phyloP scores from a whole-genome alignment of 768 basidiomycete species.

The Gyrodon lividus region DNA sequence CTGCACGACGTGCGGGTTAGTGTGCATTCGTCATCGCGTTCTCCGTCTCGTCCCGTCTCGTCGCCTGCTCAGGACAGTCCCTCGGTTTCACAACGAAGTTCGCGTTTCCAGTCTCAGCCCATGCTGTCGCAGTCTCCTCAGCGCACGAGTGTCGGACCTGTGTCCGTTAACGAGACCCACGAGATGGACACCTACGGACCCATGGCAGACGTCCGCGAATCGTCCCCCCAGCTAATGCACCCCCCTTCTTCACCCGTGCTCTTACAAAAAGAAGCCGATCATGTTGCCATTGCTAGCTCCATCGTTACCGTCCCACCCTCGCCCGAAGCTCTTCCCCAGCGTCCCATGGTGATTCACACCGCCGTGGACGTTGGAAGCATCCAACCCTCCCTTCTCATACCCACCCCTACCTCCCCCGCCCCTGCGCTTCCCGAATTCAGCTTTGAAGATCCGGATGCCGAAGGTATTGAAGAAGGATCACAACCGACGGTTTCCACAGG shows the following conservation, averaged over 20 bases:
- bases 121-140: conserved; percentile 10
- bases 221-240: conserved; percentile 23
- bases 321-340: conserved; percentile 7
- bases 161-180: conserved; percentile 7
- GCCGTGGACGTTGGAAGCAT: conserved; percentile 28
- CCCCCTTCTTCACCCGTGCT: conserved; percentile 23
- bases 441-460: conserved; percentile 32
- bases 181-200: conserved; percentile 14
- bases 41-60: conserved; percentile 18
- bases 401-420: conserved; percentile 37
- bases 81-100: conserved; percentile 16
- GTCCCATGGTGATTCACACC: conserved; percentile 23
- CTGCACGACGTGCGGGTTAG: conserved; percentile 2
- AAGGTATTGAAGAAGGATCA: conserved; percentile 18
- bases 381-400: conserved; percentile 33
- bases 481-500: conserved; percentile 17
- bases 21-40: conserved; percentile 10
- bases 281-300: neutral
- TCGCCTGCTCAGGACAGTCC: conserved; percentile 15
- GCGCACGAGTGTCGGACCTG: conserved; percentile 1
- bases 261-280: neutral
- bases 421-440: conserved; percentile 30
- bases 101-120: conserved; percentile 13
- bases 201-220: conserved; percentile 22
- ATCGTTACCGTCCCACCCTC: neutral